Base-by-base conservation (phyloP, 768 basidiomycete species). In the Tricholoma hemisulphureum region DNA sequence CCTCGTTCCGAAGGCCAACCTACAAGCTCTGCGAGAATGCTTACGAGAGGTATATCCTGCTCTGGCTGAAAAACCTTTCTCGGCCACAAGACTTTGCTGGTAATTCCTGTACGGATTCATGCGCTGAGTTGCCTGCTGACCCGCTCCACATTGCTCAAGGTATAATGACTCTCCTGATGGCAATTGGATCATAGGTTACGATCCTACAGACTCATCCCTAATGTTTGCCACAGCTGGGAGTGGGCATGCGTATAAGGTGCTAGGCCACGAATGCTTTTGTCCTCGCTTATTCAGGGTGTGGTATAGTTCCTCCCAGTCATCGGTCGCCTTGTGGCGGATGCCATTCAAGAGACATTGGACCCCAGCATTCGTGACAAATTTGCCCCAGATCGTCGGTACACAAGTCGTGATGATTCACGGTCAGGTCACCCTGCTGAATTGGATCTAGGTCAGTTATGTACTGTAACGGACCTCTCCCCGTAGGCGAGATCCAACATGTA, bases 81-180 rank as follows among this genome's bases (percentile, higher is more conserved):
- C 73, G 28, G 76, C 76, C 6, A 95, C 94, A 10, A 75, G 95
- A 58, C 71, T 98, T 61, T 98, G 95, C 74, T 98, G 95, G 95
- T 92, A 67, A 69, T 20, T 23, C 35, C 1, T 8, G 14, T 43
- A 16, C 13, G 20, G 29, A 35, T 28, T n/a, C 29, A 13, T 43
- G 49, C 51, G n/a, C n/a, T n/a, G 9, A 13, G 28, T 14, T 6
- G 11, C 39, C 39, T 41, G 14, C 37, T 60, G 35, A 58, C 18
- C 13, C 13, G 34, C 26, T 39, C 9, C 16, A n/a, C 43, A 1
- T 14, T 53, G 14, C 16, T 37, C 16, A 61, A 95, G 93, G 93
- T 98, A 98, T 69, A 88, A 88, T 21, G 95, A 97, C 64, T 85
- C 93, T 4, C 80, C 86, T 1, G 89, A 95, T 65, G 87, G 85